A percentile compares a stretch with the other conserved stretches of the same genome.
phyloP scores from a whole-genome alignment of 805 yeast genomes.

The Schizosaccharomyces pombe region ASM294v3 CU329670.1:1995501-1996000 shows the following conservation, averaged over 20 bases:
- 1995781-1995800: constrained; percentile 65
- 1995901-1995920: constrained; percentile 51
- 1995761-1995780: constrained; percentile 64
- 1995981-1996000: constrained; percentile 35
- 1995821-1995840: constrained; percentile 87
- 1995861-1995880: constrained; percentile 48
- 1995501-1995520: constrained; percentile 53
- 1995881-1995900: constrained; percentile 58
- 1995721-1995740: too few relatives aligned
- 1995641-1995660: constrained; percentile 14
- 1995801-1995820: constrained; percentile 73
- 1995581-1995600: constrained; percentile 9
- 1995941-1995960: constrained; percentile 23
- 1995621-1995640: constrained; percentile 4
- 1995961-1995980: constrained; percentile 19
- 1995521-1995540: constrained; percentile 15
- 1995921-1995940: constrained; percentile 36
- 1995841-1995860: constrained; percentile 94
- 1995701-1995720: constrained; percentile 33
- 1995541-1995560: background rate
- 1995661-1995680: constrained; percentile 45
- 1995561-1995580: constrained; percentile 28
- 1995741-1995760: constrained; percentile 38
- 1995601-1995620: constrained; percentile 6
- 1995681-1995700: constrained; percentile 57